These are phyloP conservation scores for Colletotrichum plurivorum DNA, from an alignment of 2,329 filamentous ascomycete genomes.

Conservation along the genomic window DNA sequence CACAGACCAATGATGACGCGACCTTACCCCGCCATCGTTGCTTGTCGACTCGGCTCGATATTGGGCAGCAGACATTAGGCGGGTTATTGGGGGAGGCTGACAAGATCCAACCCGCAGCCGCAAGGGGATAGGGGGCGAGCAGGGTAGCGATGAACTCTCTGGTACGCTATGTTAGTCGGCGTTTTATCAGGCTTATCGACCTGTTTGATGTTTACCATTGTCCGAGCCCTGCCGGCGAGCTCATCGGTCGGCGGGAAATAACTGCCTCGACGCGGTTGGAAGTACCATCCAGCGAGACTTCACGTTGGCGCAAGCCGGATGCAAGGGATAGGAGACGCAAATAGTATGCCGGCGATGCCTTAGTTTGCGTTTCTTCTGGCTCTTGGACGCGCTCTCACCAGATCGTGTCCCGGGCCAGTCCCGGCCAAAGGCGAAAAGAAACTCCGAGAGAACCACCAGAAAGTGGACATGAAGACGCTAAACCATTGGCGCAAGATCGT, in stretches of 20 bases:
- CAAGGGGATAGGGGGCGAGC: constrained; percentile 25
- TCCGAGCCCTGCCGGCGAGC: constrained; percentile 1
- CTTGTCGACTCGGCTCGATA: constrained; percentile 35
- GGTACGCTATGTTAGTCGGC: constrained; percentile 30
- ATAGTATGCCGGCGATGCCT: constrained; percentile 11
- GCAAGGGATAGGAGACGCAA: constrained; percentile 7
- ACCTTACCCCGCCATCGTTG: constrained; percentile 43
- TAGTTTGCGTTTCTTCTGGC: constrained; percentile 10
- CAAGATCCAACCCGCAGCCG: constrained; percentile 34
- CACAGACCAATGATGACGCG: constrained; percentile 49
- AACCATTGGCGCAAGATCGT: neutral
- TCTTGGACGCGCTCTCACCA: constrained; percentile 14
- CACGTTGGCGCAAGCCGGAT: constrained; percentile 1
- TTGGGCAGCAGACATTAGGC: constrained; percentile 21
- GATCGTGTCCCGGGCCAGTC: constrained; percentile 14
- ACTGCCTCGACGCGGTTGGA: constrained; percentile 15
- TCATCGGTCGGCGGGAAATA: constrained; percentile 27
- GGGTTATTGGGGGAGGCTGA: constrained; percentile 37
- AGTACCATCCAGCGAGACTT: constrained; percentile 5
- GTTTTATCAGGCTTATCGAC: constrained; percentile 39
- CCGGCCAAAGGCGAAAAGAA: constrained; percentile 17
- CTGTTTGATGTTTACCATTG: constrained; percentile 44
- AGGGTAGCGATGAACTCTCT: constrained; percentile 37
- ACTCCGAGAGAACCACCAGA: constrained; percentile 11
- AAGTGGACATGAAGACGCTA: constrained; percentile 8